Evolutionary conservation across 2,329 filamentous ascomycete genomes (phyloP).

Genomic region (Blumeria graminis): DNA sequence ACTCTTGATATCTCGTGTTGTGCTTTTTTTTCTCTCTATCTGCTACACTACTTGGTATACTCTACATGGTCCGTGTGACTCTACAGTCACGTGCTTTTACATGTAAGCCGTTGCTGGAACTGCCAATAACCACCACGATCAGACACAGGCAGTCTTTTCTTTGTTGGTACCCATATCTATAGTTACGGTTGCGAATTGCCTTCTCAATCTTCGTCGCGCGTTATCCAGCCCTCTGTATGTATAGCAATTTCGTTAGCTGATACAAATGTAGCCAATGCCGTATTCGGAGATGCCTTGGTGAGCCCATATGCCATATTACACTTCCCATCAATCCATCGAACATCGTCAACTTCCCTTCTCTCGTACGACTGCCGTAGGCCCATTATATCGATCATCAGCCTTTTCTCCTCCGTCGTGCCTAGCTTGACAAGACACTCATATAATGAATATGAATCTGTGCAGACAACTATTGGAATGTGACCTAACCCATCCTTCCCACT

Average conservation of each 20-base stretch:
- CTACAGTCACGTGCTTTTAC: too few relatives aligned
- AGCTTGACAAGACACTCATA: background rate
- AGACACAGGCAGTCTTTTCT: background rate
- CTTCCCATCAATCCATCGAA: background rate
- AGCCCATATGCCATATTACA: background rate
- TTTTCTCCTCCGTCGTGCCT: background rate
- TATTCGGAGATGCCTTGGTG: background rate
- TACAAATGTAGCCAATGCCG: background rate
- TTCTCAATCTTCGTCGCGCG: background rate
- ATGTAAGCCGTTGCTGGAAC: too few relatives aligned
- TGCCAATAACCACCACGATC: background rate
- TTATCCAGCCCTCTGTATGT: background rate
- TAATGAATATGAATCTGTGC: background rate
- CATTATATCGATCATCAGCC: background rate
- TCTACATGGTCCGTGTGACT: too few relatives aligned
- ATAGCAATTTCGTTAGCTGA: background rate
- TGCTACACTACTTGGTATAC: too few relatives aligned
- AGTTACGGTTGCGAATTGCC: too few relatives aligned
- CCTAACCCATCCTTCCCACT: background rate
- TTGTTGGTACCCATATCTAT: too few relatives aligned
- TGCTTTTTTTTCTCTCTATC: too few relatives aligned
- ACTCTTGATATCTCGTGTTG: too few relatives aligned
- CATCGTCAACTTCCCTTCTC: background rate
- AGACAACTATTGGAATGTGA: background rate
- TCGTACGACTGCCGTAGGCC: background rate